Percentiles rank a stretch among this genome's conserved stretches.
phyloP scores from a whole-genome alignment of 805 yeast genomes.

The Zygotorulaspora florentina region DNA sequence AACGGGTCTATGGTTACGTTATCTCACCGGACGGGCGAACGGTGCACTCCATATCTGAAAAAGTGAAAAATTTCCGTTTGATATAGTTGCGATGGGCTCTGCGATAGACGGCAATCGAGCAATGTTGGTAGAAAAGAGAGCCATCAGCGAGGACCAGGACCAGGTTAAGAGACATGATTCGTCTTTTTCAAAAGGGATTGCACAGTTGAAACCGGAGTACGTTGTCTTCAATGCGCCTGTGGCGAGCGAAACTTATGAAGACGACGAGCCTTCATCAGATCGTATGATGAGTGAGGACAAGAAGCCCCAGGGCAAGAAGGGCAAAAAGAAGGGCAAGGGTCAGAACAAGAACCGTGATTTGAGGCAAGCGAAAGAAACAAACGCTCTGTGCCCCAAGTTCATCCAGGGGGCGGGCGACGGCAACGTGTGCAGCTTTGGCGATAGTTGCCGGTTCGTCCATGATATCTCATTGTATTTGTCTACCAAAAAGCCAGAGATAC shows the following conservation, averaged over 20 bases:
- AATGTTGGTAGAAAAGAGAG: constrained; percentile 27
- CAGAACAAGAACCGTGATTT: constrained; percentile 82
- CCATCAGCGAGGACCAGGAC: constrained; percentile 6
- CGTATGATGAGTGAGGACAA: constrained; percentile 39
- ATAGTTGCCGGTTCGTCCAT: constrained; percentile 76
- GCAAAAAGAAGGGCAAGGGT: constrained; percentile 56
- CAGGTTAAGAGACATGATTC: constrained; percentile 24
- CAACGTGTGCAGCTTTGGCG: constrained; percentile 57
- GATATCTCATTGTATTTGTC: constrained; percentile 61
- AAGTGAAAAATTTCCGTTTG: background rate
- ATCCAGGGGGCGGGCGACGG: constrained; percentile 48
- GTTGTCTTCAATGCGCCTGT: constrained; percentile 37
- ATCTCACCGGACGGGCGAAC: too few species aligned
- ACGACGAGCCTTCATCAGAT: constrained; percentile 42
- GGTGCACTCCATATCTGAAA: background rate
- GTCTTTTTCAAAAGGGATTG: constrained; percentile 53
- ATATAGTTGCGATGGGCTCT: background rate
- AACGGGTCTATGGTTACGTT: too few species aligned
- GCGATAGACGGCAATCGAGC: constrained; percentile 2
- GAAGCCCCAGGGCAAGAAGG: constrained; percentile 38
- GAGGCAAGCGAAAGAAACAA: constrained; percentile 58
- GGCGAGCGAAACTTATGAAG: constrained; percentile 41
- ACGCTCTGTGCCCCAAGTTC: constrained; percentile 61
- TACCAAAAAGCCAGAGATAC: constrained; percentile 66
- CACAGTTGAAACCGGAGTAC: constrained; percentile 71